Evolutionary conservation across 2,329 filamentous ascomycete genomes (phyloP).

Genomic region (Volutella citrinella): DNA sequence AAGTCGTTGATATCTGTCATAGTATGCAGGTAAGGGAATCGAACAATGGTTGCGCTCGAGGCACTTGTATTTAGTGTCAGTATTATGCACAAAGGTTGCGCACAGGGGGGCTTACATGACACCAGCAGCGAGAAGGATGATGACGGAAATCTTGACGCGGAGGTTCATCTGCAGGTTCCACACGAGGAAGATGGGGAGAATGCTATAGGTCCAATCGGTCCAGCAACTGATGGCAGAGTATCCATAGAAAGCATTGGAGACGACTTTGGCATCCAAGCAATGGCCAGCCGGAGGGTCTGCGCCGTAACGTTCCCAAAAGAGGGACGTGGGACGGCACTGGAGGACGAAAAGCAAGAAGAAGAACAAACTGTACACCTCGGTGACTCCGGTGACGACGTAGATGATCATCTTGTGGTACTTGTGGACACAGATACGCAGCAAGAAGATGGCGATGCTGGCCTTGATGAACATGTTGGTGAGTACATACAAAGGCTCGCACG

Average conservation of each 20-base stretch:
- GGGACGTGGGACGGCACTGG: constrained; percentile 36
- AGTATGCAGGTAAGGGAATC: constrained; percentile 38
- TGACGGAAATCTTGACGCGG: constrained; percentile 35
- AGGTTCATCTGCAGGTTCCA: constrained; percentile 39
- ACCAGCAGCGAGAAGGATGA: constrained; percentile 29
- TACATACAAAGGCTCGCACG: constrained; percentile 41
- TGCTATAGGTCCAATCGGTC: constrained; percentile 39
- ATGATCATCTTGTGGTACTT: constrained; percentile 29
- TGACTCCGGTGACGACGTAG: constrained; percentile 25
- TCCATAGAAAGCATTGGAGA: constrained; percentile 31
- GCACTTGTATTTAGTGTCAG: constrained; percentile 22
- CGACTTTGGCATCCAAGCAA: constrained; percentile 27
- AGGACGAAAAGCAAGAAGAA: constrained; percentile 39
- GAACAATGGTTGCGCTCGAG: constrained; percentile 41
- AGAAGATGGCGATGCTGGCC: constrained; percentile 37
- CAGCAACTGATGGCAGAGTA: constrained; percentile 37
- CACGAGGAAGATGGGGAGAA: constrained; percentile 39
- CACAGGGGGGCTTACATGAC: constrained; percentile 29
- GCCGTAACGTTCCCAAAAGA: constrained; percentile 35
- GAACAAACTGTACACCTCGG: constrained; percentile 31
- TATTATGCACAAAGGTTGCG: neutral
- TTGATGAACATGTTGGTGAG: constrained; percentile 33
- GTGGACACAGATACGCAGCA: constrained; percentile 33
- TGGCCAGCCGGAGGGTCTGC: constrained; percentile 23
- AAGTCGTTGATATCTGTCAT: constrained; percentile 38